Evolutionary conservation across 345 rosid genomes (phyloP).

Genomic region (Brassica rapa): DNA sequence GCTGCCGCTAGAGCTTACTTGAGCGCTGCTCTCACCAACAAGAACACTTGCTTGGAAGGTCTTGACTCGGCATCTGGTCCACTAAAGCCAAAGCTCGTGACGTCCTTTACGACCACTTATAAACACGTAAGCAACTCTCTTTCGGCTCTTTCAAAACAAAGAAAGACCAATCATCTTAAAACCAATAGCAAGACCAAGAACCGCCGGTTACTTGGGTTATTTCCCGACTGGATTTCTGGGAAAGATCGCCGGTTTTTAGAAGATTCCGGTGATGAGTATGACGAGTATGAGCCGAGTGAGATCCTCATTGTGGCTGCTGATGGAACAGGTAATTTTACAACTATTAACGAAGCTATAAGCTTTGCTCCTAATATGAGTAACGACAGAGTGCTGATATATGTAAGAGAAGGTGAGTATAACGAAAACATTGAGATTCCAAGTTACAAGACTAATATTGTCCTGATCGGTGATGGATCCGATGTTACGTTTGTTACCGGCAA

Average conservation of each 20-base stretch:
- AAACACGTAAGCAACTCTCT: slow-evolving; percentile 79
- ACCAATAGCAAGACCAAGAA: slow-evolving; percentile 21
- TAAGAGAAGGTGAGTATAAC: slow-evolving; percentile 65
- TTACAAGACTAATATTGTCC: slow-evolving; percentile 65
- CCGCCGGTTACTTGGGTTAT: slow-evolving; percentile 54
- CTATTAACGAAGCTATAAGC: slow-evolving; percentile 67
- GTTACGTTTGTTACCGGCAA: slow-evolving; percentile 64
- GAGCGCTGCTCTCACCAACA: slow-evolving; percentile 81
- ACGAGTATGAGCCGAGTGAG: slow-evolving; percentile 59
- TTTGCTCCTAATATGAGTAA: slow-evolving; percentile 72
- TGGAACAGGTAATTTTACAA: slow-evolving; percentile 79
- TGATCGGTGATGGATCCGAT: slow-evolving; percentile 75
- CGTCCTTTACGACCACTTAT: slow-evolving; percentile 54
- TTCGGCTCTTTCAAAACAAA: slow-evolving; percentile 53
- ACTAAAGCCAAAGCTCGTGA: slow-evolving; percentile 51
- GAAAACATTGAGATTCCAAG: slow-evolving; percentile 74
- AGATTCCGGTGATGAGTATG: slow-evolving; percentile 34
- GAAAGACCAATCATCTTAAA: not conserved
- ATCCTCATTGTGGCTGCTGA: slow-evolving; percentile 67
- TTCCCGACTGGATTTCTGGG: slow-evolving; percentile 59
- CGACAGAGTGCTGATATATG: slow-evolving; percentile 54
- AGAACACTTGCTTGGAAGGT: slow-evolving; percentile 86
- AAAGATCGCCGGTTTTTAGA: slow-evolving; percentile 57
- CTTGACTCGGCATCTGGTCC: slow-evolving; percentile 74
- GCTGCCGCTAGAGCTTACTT: slow-evolving; percentile 67